A percentile compares a stretch with the other conserved stretches of the same genome.
Conservation (phyloP, 2,329 filamentous ascomycete species). For the Botrytis deweyae region DNA sequence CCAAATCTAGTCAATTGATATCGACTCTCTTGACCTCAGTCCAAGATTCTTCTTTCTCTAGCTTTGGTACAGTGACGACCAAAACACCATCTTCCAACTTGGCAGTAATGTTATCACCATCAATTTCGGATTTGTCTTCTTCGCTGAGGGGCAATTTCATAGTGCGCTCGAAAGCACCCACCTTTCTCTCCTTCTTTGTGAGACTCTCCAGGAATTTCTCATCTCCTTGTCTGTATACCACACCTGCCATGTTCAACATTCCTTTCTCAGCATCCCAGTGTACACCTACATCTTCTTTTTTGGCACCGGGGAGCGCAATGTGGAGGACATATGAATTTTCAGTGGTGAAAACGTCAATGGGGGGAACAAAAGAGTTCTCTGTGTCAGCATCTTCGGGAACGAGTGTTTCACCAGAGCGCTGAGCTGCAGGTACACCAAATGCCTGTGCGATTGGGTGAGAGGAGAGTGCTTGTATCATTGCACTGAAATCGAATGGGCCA, state of each 20-base stretch:
- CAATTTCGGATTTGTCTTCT: constrained; percentile 59
- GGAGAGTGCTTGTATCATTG: constrained; percentile 32
- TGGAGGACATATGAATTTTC: constrained; percentile 66
- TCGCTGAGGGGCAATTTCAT: constrained; percentile 58
- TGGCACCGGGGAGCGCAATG: constrained; percentile 71
- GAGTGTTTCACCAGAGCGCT: constrained; percentile 31
- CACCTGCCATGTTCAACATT: constrained; percentile 66
- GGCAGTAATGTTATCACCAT: constrained; percentile 66
- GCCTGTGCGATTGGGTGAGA: constrained; percentile 36
- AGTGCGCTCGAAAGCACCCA: constrained; percentile 72
- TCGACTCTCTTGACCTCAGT: constrained; percentile 62
- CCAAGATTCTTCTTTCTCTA: constrained; percentile 57
- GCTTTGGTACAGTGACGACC: constrained; percentile 73
- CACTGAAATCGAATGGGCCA: constrained; percentile 35
- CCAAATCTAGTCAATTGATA: constrained; percentile 39
- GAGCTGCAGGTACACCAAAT: constrained; percentile 24
- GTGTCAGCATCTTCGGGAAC: constrained; percentile 32
- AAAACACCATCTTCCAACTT: constrained; percentile 78
- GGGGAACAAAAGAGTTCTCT: constrained; percentile 55
- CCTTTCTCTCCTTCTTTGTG: constrained; percentile 61
- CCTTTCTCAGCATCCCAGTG: constrained; percentile 71
- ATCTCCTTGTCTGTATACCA: constrained; percentile 69
- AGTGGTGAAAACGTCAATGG: constrained; percentile 75
- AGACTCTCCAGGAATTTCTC: constrained; percentile 67
- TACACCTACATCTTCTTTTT: constrained; percentile 75